These are phyloP conservation scores for Exophiala spinifera DNA, from an alignment of 2,329 filamentous ascomycete genomes.

Conservation along the genomic window DNA sequence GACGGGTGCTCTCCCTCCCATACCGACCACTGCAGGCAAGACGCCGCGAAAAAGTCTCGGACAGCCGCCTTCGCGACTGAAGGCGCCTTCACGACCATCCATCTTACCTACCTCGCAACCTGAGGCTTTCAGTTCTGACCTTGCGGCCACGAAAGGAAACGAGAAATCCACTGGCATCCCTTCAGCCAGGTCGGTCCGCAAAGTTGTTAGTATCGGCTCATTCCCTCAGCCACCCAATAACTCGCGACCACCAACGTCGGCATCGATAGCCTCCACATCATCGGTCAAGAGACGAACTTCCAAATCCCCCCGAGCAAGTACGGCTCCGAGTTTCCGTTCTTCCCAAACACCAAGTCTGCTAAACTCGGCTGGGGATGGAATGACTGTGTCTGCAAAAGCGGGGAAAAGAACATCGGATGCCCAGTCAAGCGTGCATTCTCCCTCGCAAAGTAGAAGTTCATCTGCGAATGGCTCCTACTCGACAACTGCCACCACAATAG, in stretches of 20 bases:
- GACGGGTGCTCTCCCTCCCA: conserved; percentile 66
- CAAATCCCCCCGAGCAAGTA: conserved; percentile 59
- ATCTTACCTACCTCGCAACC: conserved; percentile 48
- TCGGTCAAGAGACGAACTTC: conserved; percentile 30
- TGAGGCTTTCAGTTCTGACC: conserved; percentile 52
- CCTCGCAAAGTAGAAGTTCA: conserved; percentile 83
- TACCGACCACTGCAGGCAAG: conserved; percentile 62
- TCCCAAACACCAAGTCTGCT: conserved; percentile 67
- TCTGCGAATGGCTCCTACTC: conserved; percentile 91
- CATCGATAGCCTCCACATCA: conserved; percentile 42
- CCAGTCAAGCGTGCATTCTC: conserved; percentile 73
- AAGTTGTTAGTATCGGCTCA: conserved; percentile 87
- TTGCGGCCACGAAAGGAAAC: conserved; percentile 55
- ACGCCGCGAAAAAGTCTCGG: conserved; percentile 62
- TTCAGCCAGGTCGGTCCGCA: conserved; percentile 69
- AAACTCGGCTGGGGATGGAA: conserved; percentile 74
- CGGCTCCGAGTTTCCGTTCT: conserved; percentile 50
- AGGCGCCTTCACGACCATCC: conserved; percentile 50
- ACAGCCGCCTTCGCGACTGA: conserved; percentile 25
- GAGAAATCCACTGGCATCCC: conserved; percentile 42
- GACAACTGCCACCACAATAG: conserved; percentile 83
- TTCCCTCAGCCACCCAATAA: conserved; percentile 83
- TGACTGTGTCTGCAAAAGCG: conserved; percentile 62
- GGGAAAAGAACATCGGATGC: conserved; percentile 69
- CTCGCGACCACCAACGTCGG: conserved; percentile 60